A percentile compares a stretch with the other conserved stretches of the same genome.
phyloP scores from a whole-genome alignment of 345 rosid genomes.

The Euphorbia peplus region DNA sequence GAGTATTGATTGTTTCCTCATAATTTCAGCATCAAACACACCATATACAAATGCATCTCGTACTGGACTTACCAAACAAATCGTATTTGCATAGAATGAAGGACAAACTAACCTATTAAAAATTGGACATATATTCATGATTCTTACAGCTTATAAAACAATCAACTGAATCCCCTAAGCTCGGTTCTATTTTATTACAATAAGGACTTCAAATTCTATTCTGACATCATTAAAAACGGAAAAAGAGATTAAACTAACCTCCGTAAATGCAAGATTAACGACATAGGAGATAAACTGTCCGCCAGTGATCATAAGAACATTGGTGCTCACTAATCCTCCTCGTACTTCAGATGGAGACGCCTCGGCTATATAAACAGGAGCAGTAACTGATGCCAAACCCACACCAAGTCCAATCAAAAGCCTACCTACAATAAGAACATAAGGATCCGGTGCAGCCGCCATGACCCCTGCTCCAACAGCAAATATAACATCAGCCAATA shows the following conservation, averaged over 20 bases:
- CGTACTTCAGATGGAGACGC: constrained; percentile 96
- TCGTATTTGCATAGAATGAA: neutral
- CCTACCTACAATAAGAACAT: constrained; percentile 77
- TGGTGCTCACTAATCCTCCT: constrained; percentile 97
- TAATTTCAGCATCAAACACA: too few relatives aligned
- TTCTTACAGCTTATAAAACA: neutral
- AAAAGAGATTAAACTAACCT: constrained; percentile 50
- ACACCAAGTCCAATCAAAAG: constrained; percentile 85
- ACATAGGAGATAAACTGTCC: constrained; percentile 97
- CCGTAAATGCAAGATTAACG: constrained; percentile 84
- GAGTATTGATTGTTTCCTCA: too few relatives aligned
- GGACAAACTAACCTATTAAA: neutral
- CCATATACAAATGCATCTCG: neutral
- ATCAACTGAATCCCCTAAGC: neutral
- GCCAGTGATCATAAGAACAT: constrained; percentile 94
- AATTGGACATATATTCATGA: neutral
- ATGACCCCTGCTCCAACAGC: constrained; percentile 72
- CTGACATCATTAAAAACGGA: neutral
- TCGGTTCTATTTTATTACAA: neutral
- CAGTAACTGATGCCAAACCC: constrained; percentile 92
- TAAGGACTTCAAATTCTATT: neutral
- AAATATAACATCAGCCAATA: constrained; percentile 76
- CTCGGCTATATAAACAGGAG: constrained; percentile 97
- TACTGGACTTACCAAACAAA: neutral
- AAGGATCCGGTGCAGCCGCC: constrained; percentile 92